phyloP scores from a whole-genome alignment of 1,139 yeast species.

The Neolecta irregularis region DNA sequence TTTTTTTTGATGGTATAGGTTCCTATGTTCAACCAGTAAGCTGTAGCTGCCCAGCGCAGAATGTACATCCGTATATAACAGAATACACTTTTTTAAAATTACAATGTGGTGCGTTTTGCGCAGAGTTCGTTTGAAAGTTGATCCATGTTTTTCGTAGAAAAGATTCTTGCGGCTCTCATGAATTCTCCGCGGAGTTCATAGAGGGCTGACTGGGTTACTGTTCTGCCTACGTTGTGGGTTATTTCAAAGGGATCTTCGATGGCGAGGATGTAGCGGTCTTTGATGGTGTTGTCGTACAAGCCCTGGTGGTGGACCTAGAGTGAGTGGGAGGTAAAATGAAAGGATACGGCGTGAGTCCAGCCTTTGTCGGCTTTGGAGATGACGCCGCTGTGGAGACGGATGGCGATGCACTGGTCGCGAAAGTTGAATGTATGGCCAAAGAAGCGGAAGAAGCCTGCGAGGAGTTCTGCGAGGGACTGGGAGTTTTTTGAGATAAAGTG shows the following conservation, averaged over 20 bases:
- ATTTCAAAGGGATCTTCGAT: constrained; percentile 14
- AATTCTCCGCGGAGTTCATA: constrained; percentile 13
- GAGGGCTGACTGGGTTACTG: constrained; percentile 11
- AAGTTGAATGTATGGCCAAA: constrained; percentile 13
- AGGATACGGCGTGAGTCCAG: constrained; percentile 12
- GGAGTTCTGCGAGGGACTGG: constrained; percentile 10
- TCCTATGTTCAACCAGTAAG: no score
- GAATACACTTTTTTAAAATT: no score
- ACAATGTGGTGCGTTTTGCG: neutral
- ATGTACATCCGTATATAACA: no score
- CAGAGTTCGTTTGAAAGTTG: constrained; percentile 5
- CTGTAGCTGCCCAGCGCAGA: no score
- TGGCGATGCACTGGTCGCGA: constrained; percentile 12
- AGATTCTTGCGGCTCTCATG: constrained; percentile 12
- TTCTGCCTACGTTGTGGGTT: constrained; percentile 13
- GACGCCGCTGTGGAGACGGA: constrained; percentile 11
- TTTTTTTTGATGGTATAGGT: no score
- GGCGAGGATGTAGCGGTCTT: constrained; percentile 10
- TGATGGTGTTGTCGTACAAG: constrained; percentile 5
- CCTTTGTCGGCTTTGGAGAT: constrained; percentile 12
- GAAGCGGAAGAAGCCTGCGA: constrained; percentile 12
- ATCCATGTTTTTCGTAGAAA: constrained; percentile 6
- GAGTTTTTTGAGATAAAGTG: constrained; percentile 7
- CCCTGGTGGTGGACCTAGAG: constrained; percentile 6
- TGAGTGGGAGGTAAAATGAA: constrained; percentile 1